phyloP scores from a whole-genome alignment of 2,329 filamentous ascomycete genomes.

The Apiospora malaysiana region DNA sequence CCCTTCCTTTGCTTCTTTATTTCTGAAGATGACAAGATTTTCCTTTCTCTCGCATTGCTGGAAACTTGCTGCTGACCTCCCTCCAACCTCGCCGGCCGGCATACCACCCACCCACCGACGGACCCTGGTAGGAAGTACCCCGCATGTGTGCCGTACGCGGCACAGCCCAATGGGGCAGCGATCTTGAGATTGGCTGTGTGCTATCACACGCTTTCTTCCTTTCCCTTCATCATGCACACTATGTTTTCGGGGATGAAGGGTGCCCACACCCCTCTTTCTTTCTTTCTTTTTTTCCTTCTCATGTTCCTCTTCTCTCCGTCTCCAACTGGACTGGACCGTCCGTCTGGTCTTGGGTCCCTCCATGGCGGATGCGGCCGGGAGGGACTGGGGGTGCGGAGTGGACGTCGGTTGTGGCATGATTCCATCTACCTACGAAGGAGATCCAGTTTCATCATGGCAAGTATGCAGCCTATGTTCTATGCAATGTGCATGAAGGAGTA shows the following conservation, averaged over 20 bases:
- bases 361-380: background rate
- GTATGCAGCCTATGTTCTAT: background rate
- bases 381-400: too few species aligned
- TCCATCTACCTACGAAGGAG: too few species aligned
- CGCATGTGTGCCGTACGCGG: conserved; percentile 17
- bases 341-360: background rate
- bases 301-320: background rate
- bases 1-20: background rate
- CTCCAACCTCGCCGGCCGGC: background rate
- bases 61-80: conserved; percentile 27
- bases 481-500: background rate
- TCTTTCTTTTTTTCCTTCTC: background rate
- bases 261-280: background rate
- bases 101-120: background rate
- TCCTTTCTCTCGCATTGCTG: too few species aligned
- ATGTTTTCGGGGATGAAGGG: background rate
- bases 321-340: background rate
- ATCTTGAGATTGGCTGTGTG: background rate
- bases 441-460: background rate
- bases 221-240: background rate
- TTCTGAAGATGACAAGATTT: background rate
- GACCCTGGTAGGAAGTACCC: background rate
- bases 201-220: background rate
- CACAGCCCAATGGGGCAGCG: conserved; percentile 1
- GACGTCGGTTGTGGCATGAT: background rate